Evolutionary conservation across 768 basidiomycete genomes (phyloP).

Genomic region (Epithele typhae): DNA sequence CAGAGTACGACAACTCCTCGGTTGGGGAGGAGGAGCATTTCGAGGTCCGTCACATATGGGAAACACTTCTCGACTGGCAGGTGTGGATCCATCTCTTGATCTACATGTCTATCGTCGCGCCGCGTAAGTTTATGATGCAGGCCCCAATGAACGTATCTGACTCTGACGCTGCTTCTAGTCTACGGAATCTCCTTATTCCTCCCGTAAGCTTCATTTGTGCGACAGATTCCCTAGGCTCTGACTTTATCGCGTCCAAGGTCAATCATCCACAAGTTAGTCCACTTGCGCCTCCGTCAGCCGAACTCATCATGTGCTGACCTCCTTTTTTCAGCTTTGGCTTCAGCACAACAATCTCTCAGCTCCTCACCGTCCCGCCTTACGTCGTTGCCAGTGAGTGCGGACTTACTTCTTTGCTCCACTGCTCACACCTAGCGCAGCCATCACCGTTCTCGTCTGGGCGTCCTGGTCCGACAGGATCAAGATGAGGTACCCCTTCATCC

Average conservation of each 20-base stretch:
- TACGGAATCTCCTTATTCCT: slow-evolving; percentile 70
- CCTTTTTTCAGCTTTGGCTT: slow-evolving; percentile 50
- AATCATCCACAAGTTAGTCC: slow-evolving; percentile 10
- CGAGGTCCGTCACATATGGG: slow-evolving; percentile 44
- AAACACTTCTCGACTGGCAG: slow-evolving; percentile 65
- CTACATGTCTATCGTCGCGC: slow-evolving; percentile 52
- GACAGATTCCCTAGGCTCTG: not conserved
- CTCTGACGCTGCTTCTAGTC: slow-evolving; percentile 31
- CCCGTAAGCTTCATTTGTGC: slow-evolving; percentile 46
- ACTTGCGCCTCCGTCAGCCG: not conserved
- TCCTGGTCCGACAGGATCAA: slow-evolving; percentile 53
- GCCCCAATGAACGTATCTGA: not conserved
- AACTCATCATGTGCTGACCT: not conserved
- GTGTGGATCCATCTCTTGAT: slow-evolving; percentile 52
- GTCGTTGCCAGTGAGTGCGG: slow-evolving; percentile 41
- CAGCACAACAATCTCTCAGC: slow-evolving; percentile 49
- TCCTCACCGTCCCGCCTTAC: slow-evolving; percentile 68
- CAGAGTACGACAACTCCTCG: slow-evolving; percentile 50
- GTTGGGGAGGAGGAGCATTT: slow-evolving; percentile 60
- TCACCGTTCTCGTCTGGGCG: slow-evolving; percentile 32
- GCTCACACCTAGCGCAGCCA: too few species aligned
- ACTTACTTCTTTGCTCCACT: too few species aligned
- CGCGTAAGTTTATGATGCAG: slow-evolving; percentile 41
- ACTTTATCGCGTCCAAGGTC: not conserved
- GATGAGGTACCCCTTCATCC: slow-evolving; percentile 55